These are phyloP conservation scores for Spathaspora gorwiae DNA, from an alignment of 805 yeast genomes.

Conservation along the genomic window DNA sequence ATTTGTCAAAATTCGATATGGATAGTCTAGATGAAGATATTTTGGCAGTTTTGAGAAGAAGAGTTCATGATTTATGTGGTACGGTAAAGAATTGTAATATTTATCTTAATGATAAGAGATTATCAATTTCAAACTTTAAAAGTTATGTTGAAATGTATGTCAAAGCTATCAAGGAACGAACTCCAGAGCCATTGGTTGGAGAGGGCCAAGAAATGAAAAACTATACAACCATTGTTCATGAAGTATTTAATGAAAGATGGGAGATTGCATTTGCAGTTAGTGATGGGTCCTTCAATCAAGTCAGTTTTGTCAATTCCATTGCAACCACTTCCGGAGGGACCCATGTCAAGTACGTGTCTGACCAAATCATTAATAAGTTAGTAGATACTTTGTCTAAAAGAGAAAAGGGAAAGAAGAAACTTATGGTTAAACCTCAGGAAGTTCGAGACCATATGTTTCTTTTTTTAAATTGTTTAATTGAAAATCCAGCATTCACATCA, in stretches of 20 bases:
- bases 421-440: constrained; percentile 81
- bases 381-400: constrained; percentile 59
- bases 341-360: constrained; percentile 82
- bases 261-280: constrained; percentile 93
- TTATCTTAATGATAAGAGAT: constrained; percentile 65
- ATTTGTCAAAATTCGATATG: constrained; percentile 81
- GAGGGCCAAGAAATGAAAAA: constrained; percentile 33
- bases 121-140: constrained; percentile 74
- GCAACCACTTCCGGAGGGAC: constrained; percentile 98
- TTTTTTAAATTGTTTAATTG: constrained; percentile 86
- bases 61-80: constrained; percentile 95
- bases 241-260: constrained; percentile 84
- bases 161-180: constrained; percentile 59
- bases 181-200: constrained; percentile 27
- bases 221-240: constrained; percentile 60
- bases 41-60: constrained; percentile 78
- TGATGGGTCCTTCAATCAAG: constrained; percentile 86
- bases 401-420: constrained; percentile 60
- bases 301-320: constrained; percentile 94
- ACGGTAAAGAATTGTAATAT: constrained; percentile 82
- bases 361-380: constrained; percentile 76
- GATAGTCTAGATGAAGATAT: constrained; percentile 76
- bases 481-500: constrained; percentile 95
- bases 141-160: constrained; percentile 86
- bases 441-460: constrained; percentile 85